Evolutionary conservation across 2,329 filamentous ascomycete species (phyloP).

Genomic region (Fragosphaeria purpurea): DNA sequence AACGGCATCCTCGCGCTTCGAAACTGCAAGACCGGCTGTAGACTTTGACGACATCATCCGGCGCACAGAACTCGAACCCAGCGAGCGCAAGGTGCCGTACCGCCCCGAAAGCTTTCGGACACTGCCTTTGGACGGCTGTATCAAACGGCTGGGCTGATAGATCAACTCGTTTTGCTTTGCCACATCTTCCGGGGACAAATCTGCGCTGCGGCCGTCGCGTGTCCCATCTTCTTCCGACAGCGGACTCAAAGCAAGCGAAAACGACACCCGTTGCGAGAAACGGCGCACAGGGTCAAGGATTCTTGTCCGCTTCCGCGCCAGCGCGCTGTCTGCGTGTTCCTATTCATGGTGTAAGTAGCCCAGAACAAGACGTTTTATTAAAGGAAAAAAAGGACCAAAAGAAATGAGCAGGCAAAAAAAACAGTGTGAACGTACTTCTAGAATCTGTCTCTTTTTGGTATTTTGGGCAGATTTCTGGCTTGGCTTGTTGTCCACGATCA

Average conservation of each 20-base stretch:
- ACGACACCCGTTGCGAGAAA: conserved; percentile 11
- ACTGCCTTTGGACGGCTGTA: background rate
- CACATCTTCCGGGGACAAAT: conserved; percentile 8
- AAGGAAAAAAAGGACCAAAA: no score
- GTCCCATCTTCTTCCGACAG: background rate
- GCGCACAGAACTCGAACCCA: conserved; percentile 3
- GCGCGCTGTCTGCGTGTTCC: background rate
- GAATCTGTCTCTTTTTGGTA: conserved; percentile 8
- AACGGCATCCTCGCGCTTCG: background rate
- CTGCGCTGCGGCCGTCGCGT: background rate
- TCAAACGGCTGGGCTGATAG: conserved; percentile 3
- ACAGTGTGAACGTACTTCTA: background rate
- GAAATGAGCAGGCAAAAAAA: background rate
- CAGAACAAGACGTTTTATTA: no score
- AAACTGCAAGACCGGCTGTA: background rate
- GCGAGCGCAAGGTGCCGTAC: conserved; percentile 1
- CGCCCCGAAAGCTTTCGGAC: conserved; percentile 5
- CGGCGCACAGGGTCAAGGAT: conserved; percentile 11
- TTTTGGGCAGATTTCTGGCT: background rate
- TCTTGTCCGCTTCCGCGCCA: conserved; percentile 9
- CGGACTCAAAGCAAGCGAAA: conserved; percentile 6
- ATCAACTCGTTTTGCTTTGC: conserved; percentile 8
- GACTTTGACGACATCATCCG: conserved; percentile 8
- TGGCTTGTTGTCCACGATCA: no score
- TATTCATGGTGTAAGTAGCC: background rate